Evolutionary conservation across 306 rosid species (phyloP), one percentile per base, ranked within the genome.

Genomic region (Lathyrus sativus): DNA sequence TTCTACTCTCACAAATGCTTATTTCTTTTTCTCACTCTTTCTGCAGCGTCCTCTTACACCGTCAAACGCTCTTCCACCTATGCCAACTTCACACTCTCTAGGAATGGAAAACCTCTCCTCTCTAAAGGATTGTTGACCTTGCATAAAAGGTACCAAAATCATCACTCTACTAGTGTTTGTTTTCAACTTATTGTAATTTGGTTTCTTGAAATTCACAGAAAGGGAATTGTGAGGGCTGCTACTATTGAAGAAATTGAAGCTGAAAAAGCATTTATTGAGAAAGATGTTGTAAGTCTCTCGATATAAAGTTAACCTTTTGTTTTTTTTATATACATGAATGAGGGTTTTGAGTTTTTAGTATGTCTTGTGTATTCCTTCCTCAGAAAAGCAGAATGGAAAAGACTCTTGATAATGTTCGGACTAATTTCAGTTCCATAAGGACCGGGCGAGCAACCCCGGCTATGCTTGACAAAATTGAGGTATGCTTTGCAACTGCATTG

Each of bases 181-280:
- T 50, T n/a, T 28, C 15, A 28, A 12, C 26, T 24, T 24, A 24
- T 48, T 31, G 26, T 38, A 11, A 11, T 26, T 24, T 46, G 2
- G 0, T 14, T 6, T 51, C 68, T 62, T 14, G 3, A 15, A 69
- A 19, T 39, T 3, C 58, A 13, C 70, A 91, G 89, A 83, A 80
- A 55, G 39, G 75, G 73, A 68, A 28, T 76, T 69, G 89, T 90
- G 18, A 86, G 83, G 62, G 90, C 96, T 11, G 96, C 99, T 29
- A 90, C 97, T 65, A 80, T 88, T n/a, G 99, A 90, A 74, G 99
- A 93, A 86, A 93, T 93, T 37, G 96, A 93, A 87, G 99, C 96
- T 0, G 96, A 93, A 67, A 93, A 93, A 46, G 67, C 95, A 4
- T 54, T 68, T 56, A 88, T 93, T 18, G 96, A 84, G 79, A 85